Base-by-base conservation (phyloP, 176 grass and related monocot species). In the Triticum monococcum region DNA sequence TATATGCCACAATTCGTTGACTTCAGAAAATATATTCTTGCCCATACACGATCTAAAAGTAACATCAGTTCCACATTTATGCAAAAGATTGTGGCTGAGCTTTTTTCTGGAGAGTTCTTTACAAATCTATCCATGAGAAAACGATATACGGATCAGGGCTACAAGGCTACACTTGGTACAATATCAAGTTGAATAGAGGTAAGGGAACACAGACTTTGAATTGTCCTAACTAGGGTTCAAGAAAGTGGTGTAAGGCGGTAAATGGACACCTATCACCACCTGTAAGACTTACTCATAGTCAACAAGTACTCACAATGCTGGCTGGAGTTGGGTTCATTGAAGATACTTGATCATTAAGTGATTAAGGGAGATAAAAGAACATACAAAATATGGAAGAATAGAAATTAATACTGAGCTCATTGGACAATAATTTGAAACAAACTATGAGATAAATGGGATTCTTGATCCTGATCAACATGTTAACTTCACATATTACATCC, bases 401-500 rank as follows among this genome's bases (percentile, higher is more conserved):
- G 8, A n/a, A 37, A 37, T 37, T 37, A 37, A 37, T 37, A 37
- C 36, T 37, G 36, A 37, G 7, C 36, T 37, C 36, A 37, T 37
- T 1, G 36, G 36, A 37, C 7, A 37, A 37, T 1, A 37, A 37
- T 37, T 37, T 1, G 38, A 41, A 10, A 68, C 68, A 26, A 16
- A 64, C 20, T 4, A 79, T 56, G 8, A 60, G 24, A 62, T 9
- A 57, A 69, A 36, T 46, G 17, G 20, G 36, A 75, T 13, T 4
- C 11, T 48, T 81, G 24, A 75, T 62, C 59, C 25, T 54, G 60
- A 91, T 40, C 63, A 70, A 84, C 48, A 87, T 24, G 22, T 79
- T 75, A 68, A 33, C 60, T 75, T 68, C 59, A 45, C 36, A 70
- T 43, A 77, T 6, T 54, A 13, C 69, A 81, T n/a, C 0, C 16